A percentile compares a stretch with the other conserved stretches of the same genome.
These are phyloP conservation scores for Aspergillus flavus DNA, from an alignment of 2,329 filamentous ascomycete genomes.

Conservation along the genomic window DNA sequence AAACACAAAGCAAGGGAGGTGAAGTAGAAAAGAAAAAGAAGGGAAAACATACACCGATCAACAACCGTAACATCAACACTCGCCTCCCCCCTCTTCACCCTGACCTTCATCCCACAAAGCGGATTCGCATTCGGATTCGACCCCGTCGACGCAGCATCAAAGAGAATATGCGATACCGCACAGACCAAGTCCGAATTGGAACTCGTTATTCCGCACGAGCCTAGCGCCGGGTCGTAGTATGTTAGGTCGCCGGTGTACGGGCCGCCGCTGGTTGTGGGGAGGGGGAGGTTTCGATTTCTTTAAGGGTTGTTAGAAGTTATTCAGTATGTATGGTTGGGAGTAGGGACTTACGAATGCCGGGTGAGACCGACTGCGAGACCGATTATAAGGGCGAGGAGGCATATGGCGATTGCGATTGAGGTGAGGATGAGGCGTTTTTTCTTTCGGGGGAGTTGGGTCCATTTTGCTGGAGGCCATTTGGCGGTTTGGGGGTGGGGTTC, in stretches of 20 bases:
- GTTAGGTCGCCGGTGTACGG: constrained; percentile 67
- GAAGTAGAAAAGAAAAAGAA: background rate
- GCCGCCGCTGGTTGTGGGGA: constrained; percentile 42
- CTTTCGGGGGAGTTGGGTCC: background rate
- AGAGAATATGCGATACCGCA: constrained; percentile 68
- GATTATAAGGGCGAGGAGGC: constrained; percentile 24
- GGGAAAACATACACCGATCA: constrained; percentile 59
- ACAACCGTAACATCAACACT: constrained; percentile 67
- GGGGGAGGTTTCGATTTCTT: constrained; percentile 19
- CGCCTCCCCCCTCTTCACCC: constrained; percentile 58
- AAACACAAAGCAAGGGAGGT: background rate
- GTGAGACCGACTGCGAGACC: constrained; percentile 28
- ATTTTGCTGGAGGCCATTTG: background rate
- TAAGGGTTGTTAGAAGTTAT: background rate
- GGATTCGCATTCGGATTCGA: constrained; percentile 66
- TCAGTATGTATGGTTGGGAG: background rate
- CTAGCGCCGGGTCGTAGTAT: constrained; percentile 68
- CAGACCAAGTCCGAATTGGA: constrained; percentile 61
- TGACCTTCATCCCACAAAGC: constrained; percentile 68
- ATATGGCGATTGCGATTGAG: constrained; percentile 10
- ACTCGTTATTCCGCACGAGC: constrained; percentile 68
- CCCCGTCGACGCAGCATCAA: constrained; percentile 59
- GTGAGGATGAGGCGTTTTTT: constrained; percentile 21
- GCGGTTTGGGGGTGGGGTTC: background rate
- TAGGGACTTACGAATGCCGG: constrained; percentile 18